phyloP scores from a whole-genome alignment of 2,329 filamentous ascomycete genomes.

The Metarhizium rileyi region DNA sequence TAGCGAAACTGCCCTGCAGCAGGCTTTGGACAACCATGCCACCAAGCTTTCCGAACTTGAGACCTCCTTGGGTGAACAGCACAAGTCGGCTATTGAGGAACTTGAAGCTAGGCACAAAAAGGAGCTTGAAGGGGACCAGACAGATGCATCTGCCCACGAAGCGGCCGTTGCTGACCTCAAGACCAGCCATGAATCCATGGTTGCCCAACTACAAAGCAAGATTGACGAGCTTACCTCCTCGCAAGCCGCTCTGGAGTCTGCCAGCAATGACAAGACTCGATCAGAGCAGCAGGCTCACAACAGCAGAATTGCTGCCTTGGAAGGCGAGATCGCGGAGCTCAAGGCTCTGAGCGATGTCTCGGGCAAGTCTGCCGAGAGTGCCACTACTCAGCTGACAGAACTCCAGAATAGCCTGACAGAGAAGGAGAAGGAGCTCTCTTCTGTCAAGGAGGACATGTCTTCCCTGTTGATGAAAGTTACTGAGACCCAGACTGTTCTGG shows the following conservation, averaged over 20 bases:
- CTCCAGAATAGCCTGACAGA: slow-evolving; percentile 31
- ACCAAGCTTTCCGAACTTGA: slow-evolving; percentile 41
- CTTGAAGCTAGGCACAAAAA: slow-evolving; percentile 44
- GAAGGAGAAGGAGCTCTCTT: slow-evolving; percentile 36
- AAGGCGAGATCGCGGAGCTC: slow-evolving; percentile 42
- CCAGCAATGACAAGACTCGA: slow-evolving; percentile 34
- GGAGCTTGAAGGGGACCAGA: slow-evolving; percentile 37
- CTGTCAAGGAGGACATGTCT: slow-evolving; percentile 28
- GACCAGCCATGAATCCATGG: slow-evolving; percentile 35
- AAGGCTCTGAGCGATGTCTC: slow-evolving; percentile 38
- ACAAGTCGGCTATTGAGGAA: slow-evolving; percentile 35
- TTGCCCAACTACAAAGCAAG: slow-evolving; percentile 43
- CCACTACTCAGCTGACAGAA: slow-evolving; percentile 27
- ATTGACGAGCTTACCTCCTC: slow-evolving; percentile 42
- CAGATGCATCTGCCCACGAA: slow-evolving; percentile 36
- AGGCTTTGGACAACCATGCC: slow-evolving; percentile 37
- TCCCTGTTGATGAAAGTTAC: slow-evolving; percentile 41
- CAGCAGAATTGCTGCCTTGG: slow-evolving; percentile 38
- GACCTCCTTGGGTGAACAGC: slow-evolving; percentile 38
- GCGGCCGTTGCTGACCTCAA: slow-evolving; percentile 41
- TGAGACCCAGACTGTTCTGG: slow-evolving; percentile 34
- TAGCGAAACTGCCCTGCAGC: slow-evolving; percentile 23
- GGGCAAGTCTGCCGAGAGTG: slow-evolving; percentile 33
- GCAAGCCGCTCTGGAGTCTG: slow-evolving; percentile 34
- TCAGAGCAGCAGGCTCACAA: slow-evolving; percentile 34